Evolutionary conservation across 495 filamentous ascomycete species (phyloP).

Genomic region (Talaromyces adpressus): DNA sequence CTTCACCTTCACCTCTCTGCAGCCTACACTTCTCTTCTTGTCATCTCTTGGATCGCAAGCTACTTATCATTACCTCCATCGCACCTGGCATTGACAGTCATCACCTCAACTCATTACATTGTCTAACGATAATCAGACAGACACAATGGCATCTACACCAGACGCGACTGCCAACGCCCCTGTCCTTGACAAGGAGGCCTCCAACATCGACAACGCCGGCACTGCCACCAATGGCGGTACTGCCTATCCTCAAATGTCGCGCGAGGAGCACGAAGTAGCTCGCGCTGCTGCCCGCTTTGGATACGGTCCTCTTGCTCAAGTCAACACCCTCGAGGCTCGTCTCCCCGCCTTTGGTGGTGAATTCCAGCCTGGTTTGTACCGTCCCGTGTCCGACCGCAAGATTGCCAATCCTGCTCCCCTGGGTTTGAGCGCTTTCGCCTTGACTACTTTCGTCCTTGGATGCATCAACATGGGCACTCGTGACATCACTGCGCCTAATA

Average conservation of each 20-base stretch:
- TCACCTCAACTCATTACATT: neutral
- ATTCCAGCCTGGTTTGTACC: constrained; percentile 92
- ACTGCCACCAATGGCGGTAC: constrained; percentile 14
- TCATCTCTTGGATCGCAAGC: neutral
- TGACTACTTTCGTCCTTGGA: constrained; percentile 92
- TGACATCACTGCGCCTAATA: constrained; percentile 51
- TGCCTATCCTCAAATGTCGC: constrained; percentile 30
- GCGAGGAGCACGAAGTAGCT: constrained; percentile 41
- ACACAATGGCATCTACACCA: neutral
- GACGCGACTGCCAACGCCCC: neutral
- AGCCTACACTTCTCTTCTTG: neutral
- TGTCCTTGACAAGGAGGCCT: constrained; percentile 31
- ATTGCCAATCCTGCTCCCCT: constrained; percentile 85
- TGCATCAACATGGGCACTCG: constrained; percentile 71
- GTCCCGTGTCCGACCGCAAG: constrained; percentile 66
- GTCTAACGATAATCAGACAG: constrained; percentile 1
- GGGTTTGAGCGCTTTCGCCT: constrained; percentile 81
- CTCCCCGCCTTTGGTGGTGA: constrained; percentile 89
- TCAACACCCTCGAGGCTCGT: constrained; percentile 54
- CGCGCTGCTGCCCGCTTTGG: constrained; percentile 43
- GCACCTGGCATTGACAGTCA: no score
- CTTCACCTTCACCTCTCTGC: constrained; percentile 9
- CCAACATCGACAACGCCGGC: neutral
- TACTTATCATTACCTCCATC: neutral
- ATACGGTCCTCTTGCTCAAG: constrained; percentile 61